Percentiles rank a stretch among this genome's conserved stretches.
Evolutionary conservation across 2,329 filamentous ascomycete species (phyloP).

Genomic region (Verticillium zaregamsianum): DNA sequence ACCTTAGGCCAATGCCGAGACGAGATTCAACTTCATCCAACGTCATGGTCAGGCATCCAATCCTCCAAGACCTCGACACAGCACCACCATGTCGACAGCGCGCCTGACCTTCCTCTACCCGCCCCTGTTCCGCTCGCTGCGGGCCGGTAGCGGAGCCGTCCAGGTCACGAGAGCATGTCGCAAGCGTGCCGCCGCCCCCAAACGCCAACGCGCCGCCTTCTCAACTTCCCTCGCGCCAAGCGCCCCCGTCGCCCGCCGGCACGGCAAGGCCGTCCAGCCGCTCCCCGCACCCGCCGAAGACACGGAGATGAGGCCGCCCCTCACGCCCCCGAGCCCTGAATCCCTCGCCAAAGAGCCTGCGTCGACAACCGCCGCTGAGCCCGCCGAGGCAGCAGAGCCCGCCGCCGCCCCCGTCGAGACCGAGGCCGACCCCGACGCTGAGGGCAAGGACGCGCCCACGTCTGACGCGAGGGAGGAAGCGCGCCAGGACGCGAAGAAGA

Average conservation of each 20-base stretch:
- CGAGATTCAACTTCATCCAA: background rate
- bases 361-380: background rate
- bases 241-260: constrained; percentile 46
- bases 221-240: constrained; percentile 26
- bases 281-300: constrained; percentile 26
- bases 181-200: constrained; percentile 19
- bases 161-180: constrained; percentile 31
- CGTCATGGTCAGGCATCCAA: background rate
- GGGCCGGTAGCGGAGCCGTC: constrained; percentile 37
- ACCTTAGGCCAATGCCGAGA: background rate
- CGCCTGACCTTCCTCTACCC: constrained; percentile 67
- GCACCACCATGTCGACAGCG: constrained; percentile 50
- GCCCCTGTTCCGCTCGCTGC: constrained; percentile 55
- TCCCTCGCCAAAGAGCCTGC: constrained; percentile 15
- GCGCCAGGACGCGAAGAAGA: constrained; percentile 34
- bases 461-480: constrained; percentile 18
- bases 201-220: constrained; percentile 28
- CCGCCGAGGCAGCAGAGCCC: constrained; percentile 8
- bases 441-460: constrained; percentile 4
- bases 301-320: constrained; percentile 3
- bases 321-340: background rate
- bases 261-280: constrained; percentile 60
- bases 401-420: background rate
- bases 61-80: background rate
- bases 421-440: background rate